phyloP scores from a whole-genome alignment of 2,329 filamentous ascomycete genomes.

The Paracoccidioides brasiliensis region DNA sequence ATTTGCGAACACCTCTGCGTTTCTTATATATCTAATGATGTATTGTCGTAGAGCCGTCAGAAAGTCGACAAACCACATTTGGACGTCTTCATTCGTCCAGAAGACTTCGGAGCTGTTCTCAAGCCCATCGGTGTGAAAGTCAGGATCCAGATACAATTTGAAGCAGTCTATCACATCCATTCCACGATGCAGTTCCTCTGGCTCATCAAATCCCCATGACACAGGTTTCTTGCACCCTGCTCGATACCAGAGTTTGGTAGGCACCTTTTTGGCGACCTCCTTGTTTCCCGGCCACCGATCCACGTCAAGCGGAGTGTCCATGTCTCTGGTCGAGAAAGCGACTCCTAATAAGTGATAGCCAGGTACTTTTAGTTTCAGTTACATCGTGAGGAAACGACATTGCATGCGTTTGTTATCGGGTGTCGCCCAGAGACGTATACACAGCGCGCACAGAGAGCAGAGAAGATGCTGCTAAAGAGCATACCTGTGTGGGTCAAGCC shows the following conservation, averaged over 20 bases:
- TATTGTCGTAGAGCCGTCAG: constrained; percentile 1
- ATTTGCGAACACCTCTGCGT: neutral
- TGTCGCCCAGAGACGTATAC: too few relatives aligned
- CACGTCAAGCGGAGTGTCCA: neutral
- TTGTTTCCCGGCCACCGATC: neutral
- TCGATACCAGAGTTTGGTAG: constrained; percentile 1
- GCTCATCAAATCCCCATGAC: constrained; percentile 1
- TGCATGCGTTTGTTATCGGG: too few relatives aligned
- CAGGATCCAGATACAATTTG: constrained; percentile 4
- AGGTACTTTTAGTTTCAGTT: too few relatives aligned
- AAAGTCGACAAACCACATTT: constrained; percentile 4
- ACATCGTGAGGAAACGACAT: neutral
- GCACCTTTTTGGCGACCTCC: neutral
- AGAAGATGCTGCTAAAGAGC: neutral
- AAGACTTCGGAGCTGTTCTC: neutral
- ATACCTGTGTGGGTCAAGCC: constrained; percentile 2
- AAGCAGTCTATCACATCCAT: constrained; percentile 3
- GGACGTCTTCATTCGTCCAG: constrained; percentile 1
- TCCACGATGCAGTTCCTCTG: neutral
- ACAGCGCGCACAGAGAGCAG: neutral
- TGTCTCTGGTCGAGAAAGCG: neutral
- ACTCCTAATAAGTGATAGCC: neutral
- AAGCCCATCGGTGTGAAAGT: neutral
- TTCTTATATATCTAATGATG: neutral
- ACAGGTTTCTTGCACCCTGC: neutral